phyloP scores from a whole-genome alignment of 352 stramenopile species.

The Phytophthora quininea region DNA sequence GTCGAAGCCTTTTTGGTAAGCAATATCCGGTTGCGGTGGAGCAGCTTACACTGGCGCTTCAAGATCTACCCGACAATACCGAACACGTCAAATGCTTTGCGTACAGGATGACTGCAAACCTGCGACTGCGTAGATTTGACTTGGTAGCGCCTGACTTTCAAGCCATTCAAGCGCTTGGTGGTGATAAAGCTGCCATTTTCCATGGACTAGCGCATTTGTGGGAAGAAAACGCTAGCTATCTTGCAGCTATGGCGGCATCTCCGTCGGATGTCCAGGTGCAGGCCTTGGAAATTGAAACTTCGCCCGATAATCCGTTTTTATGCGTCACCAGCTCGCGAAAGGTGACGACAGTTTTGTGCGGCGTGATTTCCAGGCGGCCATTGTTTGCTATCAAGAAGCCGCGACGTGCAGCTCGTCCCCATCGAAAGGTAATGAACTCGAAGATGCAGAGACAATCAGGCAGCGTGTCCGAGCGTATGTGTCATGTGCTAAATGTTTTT shows the following conservation, averaged over 20 bases:
- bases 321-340: slow-evolving; percentile 61
- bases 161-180: slow-evolving; percentile 57
- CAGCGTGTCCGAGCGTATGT: slow-evolving; percentile 55
- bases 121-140: slow-evolving; percentile 63
- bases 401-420: slow-evolving; percentile 25
- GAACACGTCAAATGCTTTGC: slow-evolving; percentile 79
- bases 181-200: slow-evolving; percentile 79
- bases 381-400: slow-evolving; percentile 59
- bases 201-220: slow-evolving; percentile 73
- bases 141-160: slow-evolving; percentile 56
- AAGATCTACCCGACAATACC: slow-evolving; percentile 59
- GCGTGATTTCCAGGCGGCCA: slow-evolving; percentile 60
- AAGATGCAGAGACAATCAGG: slow-evolving; percentile 44
- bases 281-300: slow-evolving; percentile 38
- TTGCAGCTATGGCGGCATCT: slow-evolving; percentile 40
- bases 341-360: slow-evolving; percentile 66
- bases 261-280: slow-evolving; percentile 40
- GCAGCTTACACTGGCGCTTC: slow-evolving; percentile 48
- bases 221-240: slow-evolving; percentile 65
- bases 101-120: slow-evolving; percentile 75
- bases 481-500: slow-evolving; percentile 69
- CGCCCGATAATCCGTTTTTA: slow-evolving; percentile 52
- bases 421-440: slow-evolving; percentile 21
- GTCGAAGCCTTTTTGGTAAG: slow-evolving; percentile 77
- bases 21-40: slow-evolving; percentile 64